A percentile compares a stretch with the other conserved stretches of the same genome.
These are phyloP conservation scores for Lactifluus rugatus DNA, from an alignment of 768 basidiomycete species.

Conservation along the genomic window DNA sequence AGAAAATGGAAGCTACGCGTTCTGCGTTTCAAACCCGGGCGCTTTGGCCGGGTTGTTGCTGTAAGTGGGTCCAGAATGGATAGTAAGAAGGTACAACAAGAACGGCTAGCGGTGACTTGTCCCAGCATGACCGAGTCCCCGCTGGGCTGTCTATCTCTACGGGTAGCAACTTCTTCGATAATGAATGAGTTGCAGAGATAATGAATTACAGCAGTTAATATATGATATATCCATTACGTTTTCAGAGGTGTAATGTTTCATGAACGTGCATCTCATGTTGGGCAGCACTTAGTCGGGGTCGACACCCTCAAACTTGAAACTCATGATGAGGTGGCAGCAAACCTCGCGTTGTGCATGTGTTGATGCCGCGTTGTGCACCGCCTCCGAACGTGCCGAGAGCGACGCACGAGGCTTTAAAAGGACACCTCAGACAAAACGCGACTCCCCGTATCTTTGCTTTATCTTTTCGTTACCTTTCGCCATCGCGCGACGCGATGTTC, in stretches of 20 bases:
- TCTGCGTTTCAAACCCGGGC: slow-evolving; percentile 9
- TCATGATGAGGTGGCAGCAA: not conserved
- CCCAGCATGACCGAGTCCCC: not conserved
- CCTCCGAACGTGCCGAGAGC: not conserved
- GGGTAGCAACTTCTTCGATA: not conserved
- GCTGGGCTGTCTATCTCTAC: slow-evolving; percentile 2
- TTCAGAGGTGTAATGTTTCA: no score
- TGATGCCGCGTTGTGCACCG: slow-evolving; percentile 11
- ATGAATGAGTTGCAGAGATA: slow-evolving; percentile 8
- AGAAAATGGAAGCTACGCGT: not conserved
- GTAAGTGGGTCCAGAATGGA: not conserved
- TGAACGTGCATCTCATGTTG: not conserved
- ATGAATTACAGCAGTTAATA: no score
- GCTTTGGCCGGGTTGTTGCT: not conserved
- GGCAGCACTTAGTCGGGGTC: no score
- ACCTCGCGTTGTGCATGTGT: slow-evolving; percentile 11
- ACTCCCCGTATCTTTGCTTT: not conserved
- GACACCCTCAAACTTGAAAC: not conserved
- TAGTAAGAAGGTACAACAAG: not conserved
- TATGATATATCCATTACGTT: no score
- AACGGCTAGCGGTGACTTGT: not conserved
- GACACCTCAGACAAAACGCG: not conserved
- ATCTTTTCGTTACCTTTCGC: slow-evolving; percentile 3
- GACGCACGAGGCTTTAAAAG: not conserved
- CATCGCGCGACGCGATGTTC: slow-evolving; percentile 11